Conservation (phyloP, 2,329 filamentous ascomycete species). For the Huntiella bhutanensis region DNA sequence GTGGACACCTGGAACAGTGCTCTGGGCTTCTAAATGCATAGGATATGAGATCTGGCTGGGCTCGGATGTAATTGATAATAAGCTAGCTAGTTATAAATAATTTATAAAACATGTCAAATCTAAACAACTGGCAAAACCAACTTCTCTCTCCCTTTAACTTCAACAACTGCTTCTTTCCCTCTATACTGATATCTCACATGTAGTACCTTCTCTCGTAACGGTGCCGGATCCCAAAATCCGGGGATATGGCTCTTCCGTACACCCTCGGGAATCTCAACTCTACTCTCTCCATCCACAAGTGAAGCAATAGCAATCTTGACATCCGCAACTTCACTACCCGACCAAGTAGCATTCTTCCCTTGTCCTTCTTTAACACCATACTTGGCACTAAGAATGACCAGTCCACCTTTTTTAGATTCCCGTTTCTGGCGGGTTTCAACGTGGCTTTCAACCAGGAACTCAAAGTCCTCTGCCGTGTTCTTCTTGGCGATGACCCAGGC, state of each 20-base stretch:
- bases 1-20: constrained; percentile 12
- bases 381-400: constrained; percentile 31
- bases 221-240: constrained; percentile 33
- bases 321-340: constrained; percentile 28
- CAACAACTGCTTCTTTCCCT: constrained; percentile 13
- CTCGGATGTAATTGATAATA: background rate
- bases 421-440: constrained; percentile 23
- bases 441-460: constrained; percentile 23
- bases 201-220: constrained; percentile 24
- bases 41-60: background rate
- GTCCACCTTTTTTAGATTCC: constrained; percentile 19
- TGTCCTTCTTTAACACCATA: constrained; percentile 22
- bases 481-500: constrained; percentile 18
- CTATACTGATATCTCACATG: constrained; percentile 24
- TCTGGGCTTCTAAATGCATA: constrained; percentile 8
- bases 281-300: constrained; percentile 22
- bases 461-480: constrained; percentile 27
- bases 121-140: constrained; percentile 13
- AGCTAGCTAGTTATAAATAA: background rate
- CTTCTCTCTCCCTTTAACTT: constrained; percentile 21
- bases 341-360: constrained; percentile 14
- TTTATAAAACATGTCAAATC: background rate
- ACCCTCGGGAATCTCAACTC: constrained; percentile 22
- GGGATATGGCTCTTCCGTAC: constrained; percentile 26
- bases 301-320: constrained; percentile 29